These are phyloP conservation scores for Nothopassalora personata DNA, from an alignment of 2,329 filamentous ascomycete genomes.

Conservation along the genomic window DNA sequence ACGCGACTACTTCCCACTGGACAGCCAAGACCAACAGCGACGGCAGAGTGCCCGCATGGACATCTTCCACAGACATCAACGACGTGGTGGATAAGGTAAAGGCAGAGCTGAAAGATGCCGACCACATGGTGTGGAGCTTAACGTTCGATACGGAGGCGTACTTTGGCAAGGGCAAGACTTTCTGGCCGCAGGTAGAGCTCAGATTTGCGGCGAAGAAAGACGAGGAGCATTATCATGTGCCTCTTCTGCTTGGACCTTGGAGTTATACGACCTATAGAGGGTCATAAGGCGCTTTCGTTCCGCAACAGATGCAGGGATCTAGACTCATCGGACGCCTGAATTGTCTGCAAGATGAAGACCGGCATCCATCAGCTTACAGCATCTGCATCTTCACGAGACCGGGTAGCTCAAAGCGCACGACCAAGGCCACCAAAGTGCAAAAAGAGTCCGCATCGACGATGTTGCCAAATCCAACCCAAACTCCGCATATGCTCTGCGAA, in stretches of 20 bases:
- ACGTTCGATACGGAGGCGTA: slow-evolving; percentile 68
- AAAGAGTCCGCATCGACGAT: not conserved
- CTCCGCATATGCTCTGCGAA: not conserved
- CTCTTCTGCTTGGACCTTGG: slow-evolving; percentile 69
- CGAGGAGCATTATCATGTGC: slow-evolving; percentile 70
- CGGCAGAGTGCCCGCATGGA: slow-evolving; percentile 68
- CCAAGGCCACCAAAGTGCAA: not conserved
- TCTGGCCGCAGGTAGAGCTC: slow-evolving; percentile 54
- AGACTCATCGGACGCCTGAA: too few species aligned
- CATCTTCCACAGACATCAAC: slow-evolving; percentile 40
- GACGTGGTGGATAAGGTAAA: slow-evolving; percentile 35
- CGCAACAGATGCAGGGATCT: not conserved
- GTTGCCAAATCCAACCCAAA: too few species aligned
- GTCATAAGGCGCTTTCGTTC: slow-evolving; percentile 45
- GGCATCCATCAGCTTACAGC: too few species aligned
- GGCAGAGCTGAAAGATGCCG: slow-evolving; percentile 23
- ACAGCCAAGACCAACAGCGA: slow-evolving; percentile 68
- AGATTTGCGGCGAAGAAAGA: slow-evolving; percentile 44
- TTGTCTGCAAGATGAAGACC: not conserved
- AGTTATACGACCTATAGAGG: slow-evolving; percentile 79
- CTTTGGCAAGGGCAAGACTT: slow-evolving; percentile 57
- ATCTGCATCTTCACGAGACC: too few species aligned
- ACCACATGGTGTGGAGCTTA: slow-evolving; percentile 59
- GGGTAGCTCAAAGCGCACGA: not conserved
- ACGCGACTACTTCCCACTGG: slow-evolving; percentile 45